Evolutionary conservation across 1,284 basidiomycete species (phyloP), one percentile per base, ranked within the genome.

Genomic region (Pascua sp.): DNA sequence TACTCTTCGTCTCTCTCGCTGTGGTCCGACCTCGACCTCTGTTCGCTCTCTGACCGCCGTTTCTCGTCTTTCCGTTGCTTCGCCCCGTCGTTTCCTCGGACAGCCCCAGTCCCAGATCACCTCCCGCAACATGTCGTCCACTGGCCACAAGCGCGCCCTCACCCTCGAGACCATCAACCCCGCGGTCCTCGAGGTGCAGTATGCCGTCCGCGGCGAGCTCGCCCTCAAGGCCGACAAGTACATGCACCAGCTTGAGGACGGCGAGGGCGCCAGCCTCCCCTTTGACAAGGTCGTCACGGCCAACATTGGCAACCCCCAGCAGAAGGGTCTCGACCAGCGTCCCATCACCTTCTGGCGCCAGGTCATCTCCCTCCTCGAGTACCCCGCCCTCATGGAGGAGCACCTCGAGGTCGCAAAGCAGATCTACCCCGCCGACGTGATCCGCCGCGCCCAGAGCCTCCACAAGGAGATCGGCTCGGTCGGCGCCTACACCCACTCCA

Each of bases 271-370:
- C 58, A 51, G 69, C 17, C 82, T 98, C 16, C 91, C 92, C 18
- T 98, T 98, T 75, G 83, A 86, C 71, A 86, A 86, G 67, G 83
- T 98, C 76, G 92, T 98, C 73, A 90, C 86, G 24, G 91, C 92
- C 64, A 98, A 98, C 80, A 98, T 98, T 59, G 95, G 95, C 10
- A 98, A 98, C 75, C 95, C 95, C 0, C 95, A 98, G 79, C 95
- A 97, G 78, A 88, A 88, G 71, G 91, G 90, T 1, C 82, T 98
- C 46, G 87, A 97, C 75, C 96, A 98, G 77, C 85, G 87, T 18
- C 91, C 94, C 1, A 85, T 98, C 61, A 97, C 95, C 9, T 98
- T 91, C 77, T 85, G 86, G 69, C 83, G 95, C 60, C 95, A 98
- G 86, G 63, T 74, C 48, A 68, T 77, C 60, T 66, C 93, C 2